These are phyloP conservation scores for Epichloe aotearoae DNA, from an alignment of 2,329 filamentous ascomycete species.

Conservation along the genomic window DNA sequence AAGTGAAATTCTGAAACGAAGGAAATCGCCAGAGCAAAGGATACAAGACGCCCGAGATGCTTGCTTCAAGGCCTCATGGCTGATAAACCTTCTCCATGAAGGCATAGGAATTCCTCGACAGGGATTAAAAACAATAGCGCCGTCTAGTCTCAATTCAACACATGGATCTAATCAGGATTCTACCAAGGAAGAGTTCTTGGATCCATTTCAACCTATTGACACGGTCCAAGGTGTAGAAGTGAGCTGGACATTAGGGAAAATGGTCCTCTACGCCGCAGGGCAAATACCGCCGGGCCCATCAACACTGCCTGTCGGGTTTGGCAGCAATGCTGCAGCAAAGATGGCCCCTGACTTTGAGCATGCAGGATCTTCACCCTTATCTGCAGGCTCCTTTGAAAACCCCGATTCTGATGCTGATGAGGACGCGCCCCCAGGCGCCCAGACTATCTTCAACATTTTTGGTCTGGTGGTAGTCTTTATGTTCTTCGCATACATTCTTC, in stretches of 20 bases:
- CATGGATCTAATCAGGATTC: conserved; percentile 50
- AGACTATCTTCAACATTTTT: background rate
- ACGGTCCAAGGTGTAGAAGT: conserved; percentile 87
- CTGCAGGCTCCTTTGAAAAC: conserved; percentile 24
- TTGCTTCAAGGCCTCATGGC: conserved; percentile 96
- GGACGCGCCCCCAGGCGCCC: background rate
- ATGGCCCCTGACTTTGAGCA: conserved; percentile 72
- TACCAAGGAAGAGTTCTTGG: conserved; percentile 61
- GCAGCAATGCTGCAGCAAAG: conserved; percentile 57
- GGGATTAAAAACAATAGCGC: conserved; percentile 53
- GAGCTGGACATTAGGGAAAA: conserved; percentile 94
- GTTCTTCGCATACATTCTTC: conserved; percentile 57
- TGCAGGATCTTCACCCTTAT: conserved; percentile 45
- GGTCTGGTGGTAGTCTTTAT: conserved; percentile 47
- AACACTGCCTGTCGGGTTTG: conserved; percentile 73
- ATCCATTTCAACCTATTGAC: conserved; percentile 85
- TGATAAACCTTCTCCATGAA: conserved; percentile 92
- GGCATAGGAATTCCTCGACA: conserved; percentile 87
- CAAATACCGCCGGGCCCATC: conserved; percentile 55
- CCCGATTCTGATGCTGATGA: conserved; percentile 19
- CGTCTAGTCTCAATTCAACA: conserved; percentile 52
- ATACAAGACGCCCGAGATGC: conserved; percentile 70
- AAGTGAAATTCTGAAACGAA: conserved; percentile 46
- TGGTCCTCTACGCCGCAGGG: conserved; percentile 86
- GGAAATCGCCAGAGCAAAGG: conserved; percentile 65